Base-by-base conservation (phyloP, 2,329 filamentous ascomycete genomes). In the Emericellopsis cladophorae region DNA sequence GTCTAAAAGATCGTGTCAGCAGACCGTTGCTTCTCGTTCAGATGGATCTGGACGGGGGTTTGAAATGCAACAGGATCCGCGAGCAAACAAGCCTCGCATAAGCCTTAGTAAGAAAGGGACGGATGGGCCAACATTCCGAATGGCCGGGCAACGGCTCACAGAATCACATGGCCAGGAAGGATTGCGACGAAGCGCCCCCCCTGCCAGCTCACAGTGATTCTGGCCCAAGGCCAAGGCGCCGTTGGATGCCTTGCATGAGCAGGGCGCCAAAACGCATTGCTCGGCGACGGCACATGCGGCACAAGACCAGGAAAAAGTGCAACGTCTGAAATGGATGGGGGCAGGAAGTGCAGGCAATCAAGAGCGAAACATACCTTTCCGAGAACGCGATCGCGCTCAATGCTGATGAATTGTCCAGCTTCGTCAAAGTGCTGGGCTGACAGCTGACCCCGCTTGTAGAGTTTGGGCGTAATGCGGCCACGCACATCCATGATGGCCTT, bases 401-500 rank as follows among this genome's bases (percentile, higher is more conserved):
- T 72, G 59, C 81, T 92, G 57, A 81, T 70, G 60, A 94, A 96
- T 52, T 87, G 86, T 47, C 84, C 74, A 61, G 82, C 70, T 42
- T 88, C 83, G 55, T 94, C 85, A 59, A 95, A 95, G 60, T 95
- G 85, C 54, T 81, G 67, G 34, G 74, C 72, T 12, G 81, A 78
- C 45, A 93, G 72, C 48, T 86, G 73, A 3, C 89, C 87, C 40
- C 84, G 82, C 51, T 86, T 87, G 53, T 95, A 80, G 46, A 95
- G 70, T 61, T 95, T 95, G 37, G 84, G 79, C 24, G 86, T 89
- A 47, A 95, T 81, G 61, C 89, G 93, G 53, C 92, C 92, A 37
- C 93, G 81, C 51, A 90, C 88, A 57, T 98, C 90, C 80, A 95
- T 94, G 51, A 98, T 95, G 16, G 84, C 81, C 47, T 86, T 84